Evolutionary conservation across 306 rosid genomes (phyloP).

Genomic region (Chamaecrista fasciculata): DNA sequence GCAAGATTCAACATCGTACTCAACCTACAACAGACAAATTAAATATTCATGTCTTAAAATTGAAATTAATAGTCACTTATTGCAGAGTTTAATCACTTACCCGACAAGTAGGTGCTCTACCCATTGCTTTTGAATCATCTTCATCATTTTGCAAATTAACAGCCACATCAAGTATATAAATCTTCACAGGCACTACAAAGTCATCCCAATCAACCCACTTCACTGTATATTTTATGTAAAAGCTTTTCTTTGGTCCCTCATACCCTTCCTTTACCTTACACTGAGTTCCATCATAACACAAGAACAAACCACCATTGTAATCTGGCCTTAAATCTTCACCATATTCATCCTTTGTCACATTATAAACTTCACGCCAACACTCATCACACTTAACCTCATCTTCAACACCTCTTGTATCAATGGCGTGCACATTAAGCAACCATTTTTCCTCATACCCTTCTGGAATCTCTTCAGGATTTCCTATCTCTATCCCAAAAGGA

Average conservation of each 20-base stretch:
- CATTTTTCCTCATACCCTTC: constrained; percentile 8
- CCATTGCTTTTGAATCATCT: constrained; percentile 19
- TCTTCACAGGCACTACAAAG: constrained; percentile 56
- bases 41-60: background rate
- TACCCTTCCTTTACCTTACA: constrained; percentile 55
- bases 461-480: background rate
- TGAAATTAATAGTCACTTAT: background rate
- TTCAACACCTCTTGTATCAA: constrained; percentile 18
- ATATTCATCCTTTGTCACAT: background rate
- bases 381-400: background rate
- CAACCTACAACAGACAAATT: constrained; percentile 41
- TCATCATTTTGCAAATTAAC: constrained; percentile 40
- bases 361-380: background rate
- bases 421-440: constrained; percentile 1
- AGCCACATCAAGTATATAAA: constrained; percentile 66
- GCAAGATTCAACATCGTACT: constrained; percentile 61
- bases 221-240: constrained; percentile 65
- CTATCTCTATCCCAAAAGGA: constrained; percentile 4
- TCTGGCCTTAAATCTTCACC: background rate
- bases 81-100: constrained; percentile 31
- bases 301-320: background rate
- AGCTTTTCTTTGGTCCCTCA: constrained; percentile 46
- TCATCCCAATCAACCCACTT: constrained; percentile 83
- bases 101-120: constrained; percentile 43
- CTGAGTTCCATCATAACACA: constrained; percentile 54